A percentile compares a stretch with the other conserved stretches of the same genome.
phyloP scores from a whole-genome alignment of 352 stramenopile species.

The Phytophthora quininea region DNA sequence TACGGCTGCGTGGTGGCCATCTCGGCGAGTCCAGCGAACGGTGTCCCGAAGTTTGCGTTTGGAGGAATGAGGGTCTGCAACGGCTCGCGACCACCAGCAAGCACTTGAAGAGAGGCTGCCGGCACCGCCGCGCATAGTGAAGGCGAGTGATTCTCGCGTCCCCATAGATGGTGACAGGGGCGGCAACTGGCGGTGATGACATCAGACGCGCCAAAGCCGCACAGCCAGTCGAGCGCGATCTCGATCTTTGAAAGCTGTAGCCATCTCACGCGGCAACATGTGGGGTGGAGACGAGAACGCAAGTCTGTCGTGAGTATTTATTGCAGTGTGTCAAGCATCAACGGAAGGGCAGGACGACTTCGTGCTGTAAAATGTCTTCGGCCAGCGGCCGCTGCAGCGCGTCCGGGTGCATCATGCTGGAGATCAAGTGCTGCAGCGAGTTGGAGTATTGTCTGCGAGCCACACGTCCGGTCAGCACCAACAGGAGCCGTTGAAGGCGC shows the following conservation, averaged over 20 bases:
- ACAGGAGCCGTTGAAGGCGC: background rate
- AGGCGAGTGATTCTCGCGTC: background rate
- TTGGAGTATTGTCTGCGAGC: slow-evolving; percentile 80
- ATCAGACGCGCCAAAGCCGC: slow-evolving; percentile 7
- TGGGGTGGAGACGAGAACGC: background rate
- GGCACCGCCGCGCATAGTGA: slow-evolving; percentile 2
- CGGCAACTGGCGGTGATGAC: slow-evolving; percentile 25
- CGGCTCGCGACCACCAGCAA: slow-evolving; percentile 13
- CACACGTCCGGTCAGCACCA: background rate
- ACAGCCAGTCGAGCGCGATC: background rate
- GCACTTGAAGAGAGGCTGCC: background rate
- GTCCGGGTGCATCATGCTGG: slow-evolving; percentile 88
- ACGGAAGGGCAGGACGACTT: slow-evolving; percentile 75
- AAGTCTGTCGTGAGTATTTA: background rate
- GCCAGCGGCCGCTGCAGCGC: slow-evolving; percentile 79
- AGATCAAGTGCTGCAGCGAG: slow-evolving; percentile 86
- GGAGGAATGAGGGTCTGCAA: slow-evolving; percentile 24
- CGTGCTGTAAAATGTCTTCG: slow-evolving; percentile 86
- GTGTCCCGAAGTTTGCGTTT: slow-evolving; percentile 14
- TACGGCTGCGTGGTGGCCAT: slow-evolving; percentile 43
- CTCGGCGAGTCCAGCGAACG: background rate
- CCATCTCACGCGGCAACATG: background rate
- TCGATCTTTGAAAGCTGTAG: slow-evolving; percentile 1
- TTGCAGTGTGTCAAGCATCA: slow-evolving; percentile 21
- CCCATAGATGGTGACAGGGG: background rate